phyloP scores from a whole-genome alignment of 257 asterid genomes.

The Nicotiana otophora region DNA sequence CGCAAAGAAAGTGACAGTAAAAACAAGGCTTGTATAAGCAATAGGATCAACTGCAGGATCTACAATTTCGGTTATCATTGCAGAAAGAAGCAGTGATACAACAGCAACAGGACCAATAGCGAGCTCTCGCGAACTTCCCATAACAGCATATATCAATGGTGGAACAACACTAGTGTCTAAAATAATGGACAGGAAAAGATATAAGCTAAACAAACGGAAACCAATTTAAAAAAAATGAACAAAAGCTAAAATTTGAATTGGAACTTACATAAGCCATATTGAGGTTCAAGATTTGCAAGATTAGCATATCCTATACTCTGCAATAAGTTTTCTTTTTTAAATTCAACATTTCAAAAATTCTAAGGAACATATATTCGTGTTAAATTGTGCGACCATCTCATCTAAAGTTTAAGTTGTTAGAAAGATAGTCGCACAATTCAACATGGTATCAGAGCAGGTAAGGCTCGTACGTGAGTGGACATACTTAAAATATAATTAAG shows the following conservation, averaged over 20 bases:
- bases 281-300: constrained; percentile 78
- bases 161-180: constrained; percentile 37
- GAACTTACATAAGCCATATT: constrained; percentile 69
- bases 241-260: not conserved
- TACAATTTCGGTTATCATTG: constrained; percentile 12
- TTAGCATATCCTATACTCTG: constrained; percentile 87
- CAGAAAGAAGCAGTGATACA: constrained; percentile 26
- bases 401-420: not conserved
- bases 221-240: not conserved
- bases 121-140: constrained; percentile 37
- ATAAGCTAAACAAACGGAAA: not conserved
- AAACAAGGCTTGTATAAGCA: constrained; percentile 25
- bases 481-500: not conserved
- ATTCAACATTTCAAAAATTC: not conserved
- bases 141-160: constrained; percentile 31
- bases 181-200: not conserved
- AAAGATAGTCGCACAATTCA: not conserved
- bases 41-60: constrained; percentile 30
- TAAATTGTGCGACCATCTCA: not conserved
- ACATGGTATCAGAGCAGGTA: not conserved
- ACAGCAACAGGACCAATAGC: constrained; percentile 39
- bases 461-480: not conserved
- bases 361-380: not conserved
- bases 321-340: not conserved
- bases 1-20: constrained; percentile 34